Evolutionary conservation across 1,284 basidiomycete genomes (phyloP).

Genomic region (Lentinula novae-zelandiae): DNA sequence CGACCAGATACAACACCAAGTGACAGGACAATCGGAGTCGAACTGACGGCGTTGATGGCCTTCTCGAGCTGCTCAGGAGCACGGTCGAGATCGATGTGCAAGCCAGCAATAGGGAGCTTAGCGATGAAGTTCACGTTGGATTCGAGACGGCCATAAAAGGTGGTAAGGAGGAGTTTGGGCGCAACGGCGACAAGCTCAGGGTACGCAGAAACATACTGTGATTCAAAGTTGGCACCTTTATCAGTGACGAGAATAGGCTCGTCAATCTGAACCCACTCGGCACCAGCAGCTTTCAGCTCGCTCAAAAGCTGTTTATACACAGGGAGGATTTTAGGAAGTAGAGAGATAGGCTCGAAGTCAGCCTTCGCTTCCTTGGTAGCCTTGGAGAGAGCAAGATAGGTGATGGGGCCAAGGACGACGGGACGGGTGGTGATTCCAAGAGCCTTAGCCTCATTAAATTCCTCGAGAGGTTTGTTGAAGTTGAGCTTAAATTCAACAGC

Average conservation of each 20-base stretch:
- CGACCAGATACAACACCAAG: slow-evolving; percentile 97
- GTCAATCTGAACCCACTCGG: slow-evolving; percentile 93
- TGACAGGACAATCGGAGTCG: slow-evolving; percentile 81
- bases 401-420: slow-evolving; percentile 93
- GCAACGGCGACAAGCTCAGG: slow-evolving; percentile 78
- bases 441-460: slow-evolving; percentile 94
- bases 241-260: slow-evolving; percentile 97
- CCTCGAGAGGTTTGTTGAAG: slow-evolving; percentile 93
- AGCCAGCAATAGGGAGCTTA: slow-evolving; percentile 91
- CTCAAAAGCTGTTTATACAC: slow-evolving; percentile 90
- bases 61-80: slow-evolving; percentile 87
- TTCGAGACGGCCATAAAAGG: slow-evolving; percentile 97
- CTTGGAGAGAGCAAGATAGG: slow-evolving; percentile 95
- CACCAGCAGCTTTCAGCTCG: slow-evolving; percentile 92
- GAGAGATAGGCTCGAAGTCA: slow-evolving; percentile 88
- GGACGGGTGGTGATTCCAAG: slow-evolving; percentile 91
- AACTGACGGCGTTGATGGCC: slow-evolving; percentile 82
- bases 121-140: slow-evolving; percentile 87
- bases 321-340: slow-evolving; percentile 88
- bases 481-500: slow-evolving; percentile 92
- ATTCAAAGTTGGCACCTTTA: slow-evolving; percentile 74
- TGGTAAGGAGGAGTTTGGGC: slow-evolving; percentile 91
- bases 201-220: slow-evolving; percentile 84
- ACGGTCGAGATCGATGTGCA: slow-evolving; percentile 97
- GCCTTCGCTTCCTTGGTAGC: slow-evolving; percentile 81